A percentile compares a stretch with the other conserved stretches of the same genome.
phyloP scores from a whole-genome alignment of 2,329 filamentous ascomycete species.

The Phialophora tarda region DNA sequence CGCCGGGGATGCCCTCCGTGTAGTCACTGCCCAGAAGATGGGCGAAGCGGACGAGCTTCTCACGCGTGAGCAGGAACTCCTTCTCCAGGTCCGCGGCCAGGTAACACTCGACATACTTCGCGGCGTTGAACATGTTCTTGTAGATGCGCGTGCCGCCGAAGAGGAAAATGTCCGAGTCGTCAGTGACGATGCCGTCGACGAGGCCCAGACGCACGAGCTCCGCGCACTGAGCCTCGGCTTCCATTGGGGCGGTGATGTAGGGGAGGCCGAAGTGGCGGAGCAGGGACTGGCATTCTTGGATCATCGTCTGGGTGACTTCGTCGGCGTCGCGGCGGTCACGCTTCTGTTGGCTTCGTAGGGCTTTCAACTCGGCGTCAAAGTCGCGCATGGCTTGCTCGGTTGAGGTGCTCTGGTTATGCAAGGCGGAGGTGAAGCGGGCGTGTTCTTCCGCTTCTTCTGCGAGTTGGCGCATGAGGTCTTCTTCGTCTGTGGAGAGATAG shows the following conservation, averaged over 20 bases:
- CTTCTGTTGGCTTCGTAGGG: slow-evolving; percentile 90
- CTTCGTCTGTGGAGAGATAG: slow-evolving; percentile 83
- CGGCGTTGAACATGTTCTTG: slow-evolving; percentile 99
- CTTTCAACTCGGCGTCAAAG: slow-evolving; percentile 85
- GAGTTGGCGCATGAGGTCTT: slow-evolving; percentile 83
- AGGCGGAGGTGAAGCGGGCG: slow-evolving; percentile 83
- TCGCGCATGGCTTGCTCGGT: slow-evolving; percentile 70
- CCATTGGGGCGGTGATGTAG: slow-evolving; percentile 97
- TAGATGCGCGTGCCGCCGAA: slow-evolving; percentile 96
- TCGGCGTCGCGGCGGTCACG: slow-evolving; percentile 95
- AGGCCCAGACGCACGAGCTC: slow-evolving; percentile 84
- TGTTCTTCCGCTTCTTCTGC: slow-evolving; percentile 93
- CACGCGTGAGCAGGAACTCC: slow-evolving; percentile 84
- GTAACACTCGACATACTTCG: slow-evolving; percentile 98
- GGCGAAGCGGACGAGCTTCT: slow-evolving; percentile 85
- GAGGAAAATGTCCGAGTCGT: slow-evolving; percentile 94
- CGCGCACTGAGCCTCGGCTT: slow-evolving; percentile 96
- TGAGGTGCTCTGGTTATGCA: slow-evolving; percentile 70
- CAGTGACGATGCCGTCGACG: slow-evolving; percentile 96
- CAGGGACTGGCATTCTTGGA: slow-evolving; percentile 90
- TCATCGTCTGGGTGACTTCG: slow-evolving; percentile 95
- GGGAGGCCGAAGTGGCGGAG: slow-evolving; percentile 90
- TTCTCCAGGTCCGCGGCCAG: slow-evolving; percentile 80
- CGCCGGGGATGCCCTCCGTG: slow-evolving; percentile 85
- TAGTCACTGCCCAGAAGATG: slow-evolving; percentile 94